Evolutionary conservation across 768 basidiomycete species (phyloP), one percentile per base, ranked within the genome.

Genomic region (Chalciporus chontae): DNA sequence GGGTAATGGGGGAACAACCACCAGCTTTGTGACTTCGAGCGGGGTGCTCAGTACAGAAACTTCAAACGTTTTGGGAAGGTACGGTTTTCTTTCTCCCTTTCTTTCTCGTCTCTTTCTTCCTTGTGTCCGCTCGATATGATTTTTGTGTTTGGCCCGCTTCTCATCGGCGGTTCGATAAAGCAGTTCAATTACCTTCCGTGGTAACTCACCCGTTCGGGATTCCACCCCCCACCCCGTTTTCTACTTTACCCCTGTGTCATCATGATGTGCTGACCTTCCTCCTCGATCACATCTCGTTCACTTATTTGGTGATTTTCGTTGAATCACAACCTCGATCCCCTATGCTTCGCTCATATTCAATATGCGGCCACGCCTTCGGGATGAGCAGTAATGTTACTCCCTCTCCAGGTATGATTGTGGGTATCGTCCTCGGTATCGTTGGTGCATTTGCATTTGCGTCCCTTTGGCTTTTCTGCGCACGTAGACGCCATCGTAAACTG

Each of bases 401-500:
- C 27, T 65, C 63, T 10, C 59, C 67, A 2, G 61, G 65, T 23
- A 42, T 59, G 14, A 52, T 69, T 4, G 52, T 48, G 7, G 67
- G 44, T 6, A 48, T 67, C 11, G 54, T 58, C 2, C 51, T 67
- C 13, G 67, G 67, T 18, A 45, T 65, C 14, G 41, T 57, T 5
- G 66, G 65, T 23, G 53, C 59, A 3, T 15, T 65, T 43, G 61
- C 61, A 13, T 67, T 68, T 37, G 52, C 59, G 3, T 47, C 38
- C 32, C 53, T 67, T 4, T 69, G 65, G 67, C 56, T 69, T 15
- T 63, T 65, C 34, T 67, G 66, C n/a, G 65, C 67, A 37, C 61
- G 63, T 23, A 59, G 61, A 45, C 65, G 67, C 23, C 63, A 59
- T 50, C 68, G 59, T 24, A 43, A 49, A 24, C 50, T 67, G 18